Conservation (phyloP, 2,329 filamentous ascomycete genomes). For the Pseudogymnoascus sp. region DNA sequence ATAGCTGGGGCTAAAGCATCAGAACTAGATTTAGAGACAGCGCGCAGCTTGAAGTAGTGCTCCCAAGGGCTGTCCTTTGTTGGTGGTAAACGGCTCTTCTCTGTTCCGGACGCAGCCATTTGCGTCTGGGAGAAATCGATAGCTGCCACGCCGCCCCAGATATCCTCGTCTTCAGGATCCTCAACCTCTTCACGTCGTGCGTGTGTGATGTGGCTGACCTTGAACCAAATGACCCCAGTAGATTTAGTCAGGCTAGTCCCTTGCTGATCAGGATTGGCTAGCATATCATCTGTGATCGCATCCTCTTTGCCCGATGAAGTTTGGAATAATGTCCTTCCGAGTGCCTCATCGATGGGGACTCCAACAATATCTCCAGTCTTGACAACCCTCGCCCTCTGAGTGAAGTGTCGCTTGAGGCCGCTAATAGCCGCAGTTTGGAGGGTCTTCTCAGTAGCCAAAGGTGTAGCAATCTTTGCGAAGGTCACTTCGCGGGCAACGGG, state of each 20-base stretch:
- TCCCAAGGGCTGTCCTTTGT: slow-evolving; percentile 74
- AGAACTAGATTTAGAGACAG: slow-evolving; percentile 44
- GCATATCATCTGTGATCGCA: slow-evolving; percentile 61
- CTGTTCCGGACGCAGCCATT: slow-evolving; percentile 85
- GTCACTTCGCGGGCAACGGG: slow-evolving; percentile 69
- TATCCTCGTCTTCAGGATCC: slow-evolving; percentile 54
- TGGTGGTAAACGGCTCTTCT: slow-evolving; percentile 71
- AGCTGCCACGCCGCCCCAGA: slow-evolving; percentile 79
- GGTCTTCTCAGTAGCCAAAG: slow-evolving; percentile 74
- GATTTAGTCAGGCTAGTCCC: slow-evolving; percentile 31
- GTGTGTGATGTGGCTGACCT: slow-evolving; percentile 64
- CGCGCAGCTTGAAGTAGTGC: slow-evolving; percentile 76
- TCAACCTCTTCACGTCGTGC: slow-evolving; percentile 43
- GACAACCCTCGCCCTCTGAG: slow-evolving; percentile 71
- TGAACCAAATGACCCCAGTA: slow-evolving; percentile 79
- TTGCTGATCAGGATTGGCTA: slow-evolving; percentile 45
- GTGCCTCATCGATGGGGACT: slow-evolving; percentile 76
- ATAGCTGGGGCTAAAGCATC: slow-evolving; percentile 31
- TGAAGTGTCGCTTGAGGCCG: slow-evolving; percentile 82
- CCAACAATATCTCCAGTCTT: slow-evolving; percentile 83
- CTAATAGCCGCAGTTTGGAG: slow-evolving; percentile 81
- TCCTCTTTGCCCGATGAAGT: slow-evolving; percentile 48
- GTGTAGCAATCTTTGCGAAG: slow-evolving; percentile 80
- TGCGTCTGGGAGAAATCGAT: slow-evolving; percentile 82
- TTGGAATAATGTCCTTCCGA: slow-evolving; percentile 76